Conservation (phyloP, 1,139 yeast species). For the Protomyces gravidus region DNA sequence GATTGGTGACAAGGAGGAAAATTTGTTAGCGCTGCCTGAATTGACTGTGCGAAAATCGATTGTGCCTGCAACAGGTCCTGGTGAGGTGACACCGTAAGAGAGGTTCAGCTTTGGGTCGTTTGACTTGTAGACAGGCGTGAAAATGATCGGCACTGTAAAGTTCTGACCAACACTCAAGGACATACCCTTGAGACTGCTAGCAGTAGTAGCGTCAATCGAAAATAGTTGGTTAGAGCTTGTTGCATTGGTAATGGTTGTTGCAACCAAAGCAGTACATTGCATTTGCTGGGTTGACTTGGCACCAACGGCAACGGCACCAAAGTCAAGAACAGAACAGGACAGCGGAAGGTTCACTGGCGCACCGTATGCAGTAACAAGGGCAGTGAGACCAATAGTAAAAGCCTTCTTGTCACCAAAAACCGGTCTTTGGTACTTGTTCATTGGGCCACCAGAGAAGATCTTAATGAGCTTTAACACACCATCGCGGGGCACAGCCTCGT, state of each 20-base stretch:
- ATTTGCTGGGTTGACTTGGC: not conserved
- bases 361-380: not conserved
- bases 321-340: not conserved
- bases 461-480: not conserved
- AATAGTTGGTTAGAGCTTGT: conserved; percentile 3
- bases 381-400: not conserved
- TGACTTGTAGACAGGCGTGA: conserved; percentile 10
- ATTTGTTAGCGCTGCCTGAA: not conserved
- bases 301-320: conserved; percentile 1
- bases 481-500: conserved; percentile 1
- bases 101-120: not conserved
- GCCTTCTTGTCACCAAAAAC: conserved; percentile 3
- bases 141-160: conserved; percentile 1
- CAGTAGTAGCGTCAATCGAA: not conserved
- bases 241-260: not conserved
- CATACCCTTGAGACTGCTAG: not conserved
- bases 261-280: conserved; percentile 1
- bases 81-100: conserved; percentile 5
- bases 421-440: conserved; percentile 9
- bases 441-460: not conserved
- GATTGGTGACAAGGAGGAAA: not conserved
- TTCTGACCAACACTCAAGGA: conserved; percentile 1
- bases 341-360: conserved; percentile 10
- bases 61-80: conserved; percentile 3
- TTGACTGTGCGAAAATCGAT: conserved; percentile 5